Conservation (phyloP, 2,329 filamentous ascomycete species). For the Ilyonectria destructans region DNA sequence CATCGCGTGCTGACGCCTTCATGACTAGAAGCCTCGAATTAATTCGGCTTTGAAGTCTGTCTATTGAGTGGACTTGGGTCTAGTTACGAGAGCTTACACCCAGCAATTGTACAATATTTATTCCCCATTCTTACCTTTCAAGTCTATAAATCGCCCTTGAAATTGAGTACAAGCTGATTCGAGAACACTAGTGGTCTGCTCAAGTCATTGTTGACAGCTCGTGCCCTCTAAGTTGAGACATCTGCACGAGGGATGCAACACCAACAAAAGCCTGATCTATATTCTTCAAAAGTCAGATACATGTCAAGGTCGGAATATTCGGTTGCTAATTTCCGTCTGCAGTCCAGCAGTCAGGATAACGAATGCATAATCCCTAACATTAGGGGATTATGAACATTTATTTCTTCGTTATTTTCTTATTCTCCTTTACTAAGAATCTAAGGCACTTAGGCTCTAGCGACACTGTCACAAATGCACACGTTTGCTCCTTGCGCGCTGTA, state of each 20-base stretch:
- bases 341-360: too few relatives aligned
- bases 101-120: background rate
- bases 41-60: background rate
- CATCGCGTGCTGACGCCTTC: background rate
- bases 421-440: background rate
- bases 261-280: too few relatives aligned
- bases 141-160: too few relatives aligned
- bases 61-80: background rate
- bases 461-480: background rate
- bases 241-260: too few relatives aligned
- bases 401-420: background rate
- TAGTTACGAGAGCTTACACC: background rate
- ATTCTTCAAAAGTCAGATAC: too few relatives aligned
- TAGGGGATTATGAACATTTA: background rate
- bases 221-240: too few relatives aligned
- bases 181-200: background rate
- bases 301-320: too few relatives aligned
- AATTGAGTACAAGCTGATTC: background rate
- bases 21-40: background rate
- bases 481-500: background rate
- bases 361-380: too few relatives aligned
- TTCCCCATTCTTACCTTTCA: background rate
- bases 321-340: too few relatives aligned
- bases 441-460: background rate
- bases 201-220: too few relatives aligned